These are phyloP conservation scores for Phytophthora sp. DNA, from an alignment of 352 stramenopile genomes.

Conservation along the genomic window DNA sequence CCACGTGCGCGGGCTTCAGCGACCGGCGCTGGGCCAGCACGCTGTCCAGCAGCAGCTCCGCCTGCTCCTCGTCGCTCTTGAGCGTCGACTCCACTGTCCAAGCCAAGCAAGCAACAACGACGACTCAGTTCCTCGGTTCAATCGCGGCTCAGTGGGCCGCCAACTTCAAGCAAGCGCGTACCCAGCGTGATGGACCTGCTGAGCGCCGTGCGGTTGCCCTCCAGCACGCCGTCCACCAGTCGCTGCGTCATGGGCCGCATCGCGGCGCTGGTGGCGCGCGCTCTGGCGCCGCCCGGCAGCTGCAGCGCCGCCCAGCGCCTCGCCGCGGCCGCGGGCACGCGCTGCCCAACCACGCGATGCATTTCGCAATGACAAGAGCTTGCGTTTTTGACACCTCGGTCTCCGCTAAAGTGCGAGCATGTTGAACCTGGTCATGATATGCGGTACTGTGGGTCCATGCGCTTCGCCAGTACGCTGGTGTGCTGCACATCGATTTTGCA, in stretches of 20 bases:
- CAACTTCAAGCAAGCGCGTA: slow-evolving; percentile 31
- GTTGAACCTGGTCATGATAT: slow-evolving; percentile 25
- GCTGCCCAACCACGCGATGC: slow-evolving; percentile 12
- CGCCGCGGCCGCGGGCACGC: background rate
- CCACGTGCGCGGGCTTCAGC: slow-evolving; percentile 27
- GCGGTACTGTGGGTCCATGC: background rate
- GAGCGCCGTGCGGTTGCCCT: slow-evolving; percentile 64
- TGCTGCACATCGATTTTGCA: background rate
- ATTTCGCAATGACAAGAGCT: slow-evolving; percentile 15
- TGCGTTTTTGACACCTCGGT: slow-evolving; percentile 15
- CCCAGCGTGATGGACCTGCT: slow-evolving; percentile 80
- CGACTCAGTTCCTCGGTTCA: background rate
- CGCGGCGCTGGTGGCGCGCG: background rate
- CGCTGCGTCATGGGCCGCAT: slow-evolving; percentile 53
- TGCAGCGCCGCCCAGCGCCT: background rate
- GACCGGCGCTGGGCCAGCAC: slow-evolving; percentile 74
- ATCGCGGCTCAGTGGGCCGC: background rate
- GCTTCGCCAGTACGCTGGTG: background rate
- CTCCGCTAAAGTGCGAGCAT: slow-evolving; percentile 28
- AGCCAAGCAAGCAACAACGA: background rate
- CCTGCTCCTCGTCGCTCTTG: slow-evolving; percentile 75
- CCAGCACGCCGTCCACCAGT: slow-evolving; percentile 61
- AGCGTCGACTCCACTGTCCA: slow-evolving; percentile 80
- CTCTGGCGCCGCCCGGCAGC: background rate
- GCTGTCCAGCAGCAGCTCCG: slow-evolving; percentile 87